Evolutionary conservation across 2,329 filamentous ascomycete genomes (phyloP), one percentile per base, ranked within the genome.

Genomic region (Fusarium buxicola): DNA sequence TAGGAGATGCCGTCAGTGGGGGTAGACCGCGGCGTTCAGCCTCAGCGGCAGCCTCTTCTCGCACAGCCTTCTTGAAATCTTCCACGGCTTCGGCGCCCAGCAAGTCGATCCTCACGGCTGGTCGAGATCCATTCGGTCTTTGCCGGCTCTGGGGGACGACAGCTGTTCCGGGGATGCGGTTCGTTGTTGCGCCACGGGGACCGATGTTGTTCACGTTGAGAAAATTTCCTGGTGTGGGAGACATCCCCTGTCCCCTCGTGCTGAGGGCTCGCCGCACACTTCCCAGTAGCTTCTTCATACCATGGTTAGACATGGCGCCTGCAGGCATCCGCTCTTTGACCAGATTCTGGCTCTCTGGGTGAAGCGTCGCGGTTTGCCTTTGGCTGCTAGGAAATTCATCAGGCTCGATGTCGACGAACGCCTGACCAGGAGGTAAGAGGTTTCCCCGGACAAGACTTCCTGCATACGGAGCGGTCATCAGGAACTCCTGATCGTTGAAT

Each of bases 361-460:
- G 76, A 50, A 86, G 83, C 9, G 85, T 63, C 1, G 85, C 86
- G 1, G 84, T 88, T 46, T 86, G 80, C 39, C 84, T 78, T 43
- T 81, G 79, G n/a, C 73, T 68, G 24, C 76, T 77, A 12, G 74
- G 74, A 4, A 82, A 82, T 43, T 80, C 81, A 7, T 85, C 82
- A 7, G 84, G 80, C 48, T 87, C 77, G 31, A 88, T 79, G 38
- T 94, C 88, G 35, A 97, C 90, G 72, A 91, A 92, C 0, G 94
- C 88, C 59, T 95, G 91, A 1, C 86, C 87, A 2, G 94, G 95
- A 13, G 93, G 92, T 60, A 96, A 86, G 7, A 97, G 74, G 56
- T 93, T 92, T 12, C 95, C 95, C 46, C 94, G 87, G 16, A 98
- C 94, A 32, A 99, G 85, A 64, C 91, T 94, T 9, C 94, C 92